These are phyloP conservation scores for Rhynchospora breviuscula DNA, from an alignment of 176 grass and related monocot genomes.

Conservation along the genomic window DNA sequence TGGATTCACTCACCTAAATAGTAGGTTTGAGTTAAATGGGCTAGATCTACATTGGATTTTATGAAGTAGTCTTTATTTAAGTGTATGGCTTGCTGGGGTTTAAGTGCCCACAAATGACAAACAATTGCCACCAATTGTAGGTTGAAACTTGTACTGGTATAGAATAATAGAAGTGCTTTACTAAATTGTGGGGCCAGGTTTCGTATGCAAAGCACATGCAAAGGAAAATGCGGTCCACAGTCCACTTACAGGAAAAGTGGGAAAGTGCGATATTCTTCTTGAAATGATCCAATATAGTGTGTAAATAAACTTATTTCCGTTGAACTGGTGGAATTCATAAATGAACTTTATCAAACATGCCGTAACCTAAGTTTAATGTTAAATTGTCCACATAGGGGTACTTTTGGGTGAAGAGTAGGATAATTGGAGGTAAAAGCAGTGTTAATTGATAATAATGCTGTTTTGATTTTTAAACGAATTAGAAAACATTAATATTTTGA, in stretches of 20 bases:
- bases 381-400: too few species aligned
- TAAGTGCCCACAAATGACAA: not conserved
- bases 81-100: not conserved
- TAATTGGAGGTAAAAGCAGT: too few species aligned
- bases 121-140: not conserved
- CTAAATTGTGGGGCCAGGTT: not conserved
- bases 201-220: not conserved
- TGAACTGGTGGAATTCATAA: not conserved
- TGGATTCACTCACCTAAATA: not conserved
- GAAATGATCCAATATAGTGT: not conserved
- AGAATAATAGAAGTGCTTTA: not conserved
- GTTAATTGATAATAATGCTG: too few species aligned
- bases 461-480: too few species aligned
- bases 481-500: too few species aligned
- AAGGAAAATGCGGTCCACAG: not conserved
- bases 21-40: not conserved
- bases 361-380: too few species aligned
- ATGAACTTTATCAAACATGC: not conserved
- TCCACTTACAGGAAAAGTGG: not conserved
- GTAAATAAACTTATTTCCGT: not conserved
- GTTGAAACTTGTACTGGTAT: conserved; percentile 7
- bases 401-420: too few species aligned
- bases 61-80: not conserved
- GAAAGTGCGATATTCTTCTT: not conserved
- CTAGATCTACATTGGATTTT: not conserved